These are phyloP conservation scores for Pseudogymnoascus sp. DNA, from an alignment of 2,329 filamentous ascomycete species.

Conservation along the genomic window DNA sequence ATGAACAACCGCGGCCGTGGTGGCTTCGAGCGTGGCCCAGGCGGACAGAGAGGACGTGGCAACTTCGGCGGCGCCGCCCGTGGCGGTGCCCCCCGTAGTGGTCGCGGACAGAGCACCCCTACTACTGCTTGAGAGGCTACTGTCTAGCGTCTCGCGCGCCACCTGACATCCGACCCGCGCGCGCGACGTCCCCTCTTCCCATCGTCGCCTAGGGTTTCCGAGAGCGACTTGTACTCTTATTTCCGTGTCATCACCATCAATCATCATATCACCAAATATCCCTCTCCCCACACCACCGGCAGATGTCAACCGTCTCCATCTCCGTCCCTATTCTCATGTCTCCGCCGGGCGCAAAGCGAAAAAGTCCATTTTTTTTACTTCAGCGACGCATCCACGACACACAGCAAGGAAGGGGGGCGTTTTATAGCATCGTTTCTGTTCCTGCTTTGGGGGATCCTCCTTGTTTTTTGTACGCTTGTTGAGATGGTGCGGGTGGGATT, in stretches of 20 bases:
- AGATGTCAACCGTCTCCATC: background rate
- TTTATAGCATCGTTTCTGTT: slow-evolving; percentile 7
- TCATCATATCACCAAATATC: background rate
- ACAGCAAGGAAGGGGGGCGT: background rate
- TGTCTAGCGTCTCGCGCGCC: background rate
- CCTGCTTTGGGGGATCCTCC: background rate
- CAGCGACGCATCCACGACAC: slow-evolving; percentile 1
- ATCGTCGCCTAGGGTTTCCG: background rate
- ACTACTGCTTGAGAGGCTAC: background rate
- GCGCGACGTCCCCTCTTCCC: background rate
- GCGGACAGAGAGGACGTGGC: slow-evolving; percentile 20
- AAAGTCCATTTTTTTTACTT: slow-evolving; percentile 3
- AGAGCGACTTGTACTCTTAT: slow-evolving; percentile 1
- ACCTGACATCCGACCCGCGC: background rate
- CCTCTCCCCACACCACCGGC: background rate
- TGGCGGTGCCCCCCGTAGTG: slow-evolving; percentile 53
- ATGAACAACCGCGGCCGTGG: slow-evolving; percentile 56
- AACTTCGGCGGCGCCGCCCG: slow-evolving; percentile 52
- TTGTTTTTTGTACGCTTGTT: slow-evolving; percentile 1
- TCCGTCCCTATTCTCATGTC: background rate
- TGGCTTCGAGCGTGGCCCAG: slow-evolving; percentile 54
- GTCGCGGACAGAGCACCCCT: slow-evolving; percentile 1
- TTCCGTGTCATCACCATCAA: background rate
- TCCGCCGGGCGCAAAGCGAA: slow-evolving; percentile 2
- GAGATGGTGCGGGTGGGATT: background rate